Evolutionary conservation across 1,284 basidiomycete genomes (phyloP), one percentile per base, ranked within the genome.

Genomic region (Rhodotorula sp.): DNA sequence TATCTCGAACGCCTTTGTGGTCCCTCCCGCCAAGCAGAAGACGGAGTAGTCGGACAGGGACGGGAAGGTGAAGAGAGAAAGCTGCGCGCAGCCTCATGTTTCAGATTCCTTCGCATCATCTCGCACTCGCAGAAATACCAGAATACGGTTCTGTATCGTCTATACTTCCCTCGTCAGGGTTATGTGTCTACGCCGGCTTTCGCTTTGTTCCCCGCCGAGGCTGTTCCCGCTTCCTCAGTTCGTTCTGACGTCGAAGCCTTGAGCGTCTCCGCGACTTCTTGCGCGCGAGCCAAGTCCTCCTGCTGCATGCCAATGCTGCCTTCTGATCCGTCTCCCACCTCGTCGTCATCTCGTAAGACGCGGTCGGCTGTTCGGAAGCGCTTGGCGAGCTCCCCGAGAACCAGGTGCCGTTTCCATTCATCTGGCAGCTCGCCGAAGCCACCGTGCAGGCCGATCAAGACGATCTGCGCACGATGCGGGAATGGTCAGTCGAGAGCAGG

Each of bases 1-100:
- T 76, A 81, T 92, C 72, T 86, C 90, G 75, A 65, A 57, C 28
- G n/a, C 58, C 31, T 64, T 59, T 48, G 46, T 67, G 52, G 58
- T 64, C 20, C 70, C 62, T 28, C 59, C 64, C 37, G 26, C 30
- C 26, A 52, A 58, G 44, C n/a, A 40, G 34, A 70, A 67, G 58
- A 40, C 51, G 9, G 65, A 70, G 28, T 67, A 50, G 56, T n/a
- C 16, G 26, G 26, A 20, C 7, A 11, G 20, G 10, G 28, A 10
- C 10, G 28, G 20, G 20, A 24, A 16, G n/a, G 11, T 28, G 26
- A 13, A 28, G 20, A 16, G 51, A 16, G 15, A 52, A 46, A 10
- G 26, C 31, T 22, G 40, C 40, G 15, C 40, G 40, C 40, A 44
- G 40, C 10, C 40, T 44, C 40, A 44, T 44, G 40, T 44, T 44